These are phyloP conservation scores for Hawksworthiomyces lignivorus DNA, from an alignment of 2,329 filamentous ascomycete species.

Conservation along the genomic window DNA sequence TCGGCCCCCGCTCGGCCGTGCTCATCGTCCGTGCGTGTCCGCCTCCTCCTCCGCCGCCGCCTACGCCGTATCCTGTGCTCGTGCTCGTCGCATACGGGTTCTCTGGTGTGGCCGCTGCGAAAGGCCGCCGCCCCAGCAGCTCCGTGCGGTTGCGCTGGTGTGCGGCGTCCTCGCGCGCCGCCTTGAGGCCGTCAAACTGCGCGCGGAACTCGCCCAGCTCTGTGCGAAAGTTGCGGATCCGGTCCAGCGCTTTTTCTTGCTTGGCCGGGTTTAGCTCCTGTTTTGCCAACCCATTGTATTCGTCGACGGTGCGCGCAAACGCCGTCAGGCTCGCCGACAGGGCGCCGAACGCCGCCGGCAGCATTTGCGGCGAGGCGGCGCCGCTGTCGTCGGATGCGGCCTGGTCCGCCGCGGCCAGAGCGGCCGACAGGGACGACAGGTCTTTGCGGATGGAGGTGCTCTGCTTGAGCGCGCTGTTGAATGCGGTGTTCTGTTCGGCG, in stretches of 20 bases:
- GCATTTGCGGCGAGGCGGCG: conserved; percentile 33
- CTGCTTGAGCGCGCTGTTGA: conserved; percentile 83
- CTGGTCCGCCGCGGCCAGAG: conserved; percentile 24
- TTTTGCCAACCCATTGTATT: conserved; percentile 78
- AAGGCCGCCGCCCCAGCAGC: conserved; percentile 76
- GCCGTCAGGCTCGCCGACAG: conserved; percentile 61
- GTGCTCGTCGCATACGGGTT: conserved; percentile 73
- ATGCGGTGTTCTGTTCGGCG: conserved; percentile 61
- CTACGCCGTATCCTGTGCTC: conserved; percentile 33
- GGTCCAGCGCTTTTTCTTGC: conserved; percentile 80
- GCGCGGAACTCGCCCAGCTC: conserved; percentile 75
- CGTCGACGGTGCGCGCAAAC: conserved; percentile 84
- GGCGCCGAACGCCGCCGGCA: conserved; percentile 51
- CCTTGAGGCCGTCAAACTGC: conserved; percentile 70
- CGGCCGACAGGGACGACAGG: conserved; percentile 32
- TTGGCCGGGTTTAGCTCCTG: conserved; percentile 87
- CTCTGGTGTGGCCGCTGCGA: conserved; percentile 72
- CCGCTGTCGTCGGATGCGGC: conserved; percentile 2
- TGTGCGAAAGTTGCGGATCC: conserved; percentile 74
- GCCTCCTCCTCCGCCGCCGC: conserved; percentile 18
- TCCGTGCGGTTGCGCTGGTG: conserved; percentile 64
- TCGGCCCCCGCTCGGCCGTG: conserved; percentile 24
- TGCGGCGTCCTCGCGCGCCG: conserved; percentile 65
- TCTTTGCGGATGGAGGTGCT: conserved; percentile 73
- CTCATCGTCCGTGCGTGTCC: conserved; percentile 35